Conservation (phyloP, 306 rosid genomes). For the Cucurbita ficifolia region DNA sequence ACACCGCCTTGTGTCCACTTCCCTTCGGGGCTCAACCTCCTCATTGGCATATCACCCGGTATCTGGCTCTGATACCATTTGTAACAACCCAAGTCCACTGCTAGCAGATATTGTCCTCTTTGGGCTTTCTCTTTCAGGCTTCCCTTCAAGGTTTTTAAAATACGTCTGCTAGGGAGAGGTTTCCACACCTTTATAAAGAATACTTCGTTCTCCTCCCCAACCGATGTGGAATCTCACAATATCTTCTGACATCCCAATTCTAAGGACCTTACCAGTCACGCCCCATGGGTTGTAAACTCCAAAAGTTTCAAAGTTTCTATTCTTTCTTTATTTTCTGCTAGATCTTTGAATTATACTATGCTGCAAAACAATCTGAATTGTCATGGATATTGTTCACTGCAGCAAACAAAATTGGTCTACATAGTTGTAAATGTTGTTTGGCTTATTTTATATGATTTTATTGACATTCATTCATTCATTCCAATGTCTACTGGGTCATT, state of each 20-base stretch:
- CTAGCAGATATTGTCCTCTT: too few species aligned
- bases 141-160: too few species aligned
- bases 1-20: too few species aligned
- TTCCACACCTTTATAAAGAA: too few species aligned
- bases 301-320: neutral
- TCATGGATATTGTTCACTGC: neutral
- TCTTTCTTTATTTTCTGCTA: neutral
- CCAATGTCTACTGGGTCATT: neutral
- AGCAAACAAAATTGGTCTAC: neutral
- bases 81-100: too few species aligned
- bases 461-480: neutral
- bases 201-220: too few species aligned
- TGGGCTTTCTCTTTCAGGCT: too few species aligned
- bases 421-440: neutral
- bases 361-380: neutral
- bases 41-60: too few species aligned
- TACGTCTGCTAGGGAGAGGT: too few species aligned
- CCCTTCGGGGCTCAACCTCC: too few species aligned
- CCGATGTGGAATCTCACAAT: too few species aligned
- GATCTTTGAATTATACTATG: neutral
- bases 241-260: neutral
- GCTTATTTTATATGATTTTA: neutral
- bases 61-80: too few species aligned
- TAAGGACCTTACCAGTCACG: neutral
- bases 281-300: neutral